These are phyloP conservation scores for Wallacemonas sp. DNA, from an alignment of 208 protist genomes.

Conservation along the genomic window DNA sequence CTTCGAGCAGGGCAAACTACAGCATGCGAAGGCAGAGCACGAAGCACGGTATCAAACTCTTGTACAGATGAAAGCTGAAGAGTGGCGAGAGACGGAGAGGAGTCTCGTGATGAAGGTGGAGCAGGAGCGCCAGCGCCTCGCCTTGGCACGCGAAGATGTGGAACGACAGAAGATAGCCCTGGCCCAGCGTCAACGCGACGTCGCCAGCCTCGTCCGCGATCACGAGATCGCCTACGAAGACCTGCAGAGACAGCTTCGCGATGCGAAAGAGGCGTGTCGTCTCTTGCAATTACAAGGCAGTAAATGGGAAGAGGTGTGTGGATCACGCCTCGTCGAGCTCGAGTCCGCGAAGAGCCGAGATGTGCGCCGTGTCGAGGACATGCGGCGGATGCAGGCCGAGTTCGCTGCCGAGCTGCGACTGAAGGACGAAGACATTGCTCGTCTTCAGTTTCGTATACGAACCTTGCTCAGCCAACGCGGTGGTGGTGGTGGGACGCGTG, in stretches of 20 bases:
- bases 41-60: constrained; percentile 58
- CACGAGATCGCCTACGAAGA: constrained; percentile 31
- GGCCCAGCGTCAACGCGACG: constrained; percentile 54
- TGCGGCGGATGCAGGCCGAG: constrained; percentile 70
- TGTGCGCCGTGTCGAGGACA: constrained; percentile 61
- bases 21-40: constrained; percentile 48
- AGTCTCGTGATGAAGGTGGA: constrained; percentile 48
- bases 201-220: constrained; percentile 32
- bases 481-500: background rate
- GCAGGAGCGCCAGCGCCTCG: constrained; percentile 67
- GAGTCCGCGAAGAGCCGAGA: constrained; percentile 71
- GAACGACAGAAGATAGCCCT: constrained; percentile 62
- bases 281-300: constrained; percentile 44
- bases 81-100: constrained; percentile 60
- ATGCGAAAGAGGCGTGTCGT: constrained; percentile 52
- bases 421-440: constrained; percentile 77
- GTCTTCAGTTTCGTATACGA: constrained; percentile 68
- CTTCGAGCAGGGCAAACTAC: constrained; percentile 61
- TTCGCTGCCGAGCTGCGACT: constrained; percentile 73
- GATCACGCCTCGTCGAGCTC: constrained; percentile 63
- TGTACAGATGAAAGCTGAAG: constrained; percentile 62
- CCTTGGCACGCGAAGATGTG: constrained; percentile 56
- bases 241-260: constrained; percentile 24
- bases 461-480: constrained; percentile 16
- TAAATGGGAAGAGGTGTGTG: constrained; percentile 82